Evolutionary conservation across 345 rosid genomes (phyloP).

Genomic region (Eutrema heterophyllum): DNA sequence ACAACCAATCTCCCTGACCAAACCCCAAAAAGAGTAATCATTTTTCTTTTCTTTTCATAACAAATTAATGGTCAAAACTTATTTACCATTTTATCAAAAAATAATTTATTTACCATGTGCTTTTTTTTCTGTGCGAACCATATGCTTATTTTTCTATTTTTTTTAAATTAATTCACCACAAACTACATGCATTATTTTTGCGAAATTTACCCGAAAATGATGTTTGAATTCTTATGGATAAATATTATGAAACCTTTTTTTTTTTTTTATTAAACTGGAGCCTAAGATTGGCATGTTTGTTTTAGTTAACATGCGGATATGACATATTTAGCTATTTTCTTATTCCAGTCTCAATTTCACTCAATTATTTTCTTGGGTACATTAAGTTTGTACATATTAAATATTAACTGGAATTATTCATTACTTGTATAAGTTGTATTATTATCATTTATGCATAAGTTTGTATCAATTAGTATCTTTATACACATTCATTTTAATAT

Average conservation of each 20-base stretch:
- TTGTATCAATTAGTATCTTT: neutral
- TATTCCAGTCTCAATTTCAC: neutral
- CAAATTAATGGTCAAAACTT: neutral
- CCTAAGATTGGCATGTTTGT: neutral
- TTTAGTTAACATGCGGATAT: neutral
- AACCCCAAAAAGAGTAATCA: neutral
- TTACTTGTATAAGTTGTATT: neutral
- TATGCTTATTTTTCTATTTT: neutral
- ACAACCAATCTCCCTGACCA: slow-evolving; percentile 33
- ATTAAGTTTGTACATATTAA: neutral
- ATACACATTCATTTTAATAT: neutral
- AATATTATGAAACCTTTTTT: neutral
- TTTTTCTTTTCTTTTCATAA: slow-evolving; percentile 33
- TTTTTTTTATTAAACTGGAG: too few relatives aligned
- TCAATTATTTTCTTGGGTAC: neutral
- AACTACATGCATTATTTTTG: neutral
- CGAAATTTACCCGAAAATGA: neutral
- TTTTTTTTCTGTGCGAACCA: too few relatives aligned
- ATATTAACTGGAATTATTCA: too few relatives aligned
- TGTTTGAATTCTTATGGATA: neutral
- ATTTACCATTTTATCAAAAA: neutral
- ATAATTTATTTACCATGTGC: too few relatives aligned
- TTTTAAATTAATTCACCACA: neutral
- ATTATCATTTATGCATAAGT: neutral
- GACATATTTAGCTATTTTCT: neutral